Evolutionary conservation across 768 basidiomycete genomes (phyloP), one percentile per base, ranked within the genome.

Genomic region (Lactifluus volemus): DNA sequence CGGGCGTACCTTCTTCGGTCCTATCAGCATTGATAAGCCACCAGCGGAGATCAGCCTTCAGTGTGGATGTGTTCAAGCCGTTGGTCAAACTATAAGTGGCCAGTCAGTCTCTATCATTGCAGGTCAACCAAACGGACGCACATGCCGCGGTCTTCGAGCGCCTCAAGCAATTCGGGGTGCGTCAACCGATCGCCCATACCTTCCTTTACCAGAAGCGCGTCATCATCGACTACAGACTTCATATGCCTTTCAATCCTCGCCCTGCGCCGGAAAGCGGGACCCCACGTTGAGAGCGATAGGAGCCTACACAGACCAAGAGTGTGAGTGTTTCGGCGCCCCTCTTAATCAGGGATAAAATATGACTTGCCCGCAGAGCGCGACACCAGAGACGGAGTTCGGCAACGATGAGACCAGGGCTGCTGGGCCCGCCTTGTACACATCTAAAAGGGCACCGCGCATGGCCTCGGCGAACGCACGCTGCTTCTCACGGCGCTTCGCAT

Each of bases 101-200:
- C 12, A 39, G 19, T 63, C 25, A 55, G 48, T 17, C 15, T 55
- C 38, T 25, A 25, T 38, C 21, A 34, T 21, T 30, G 34, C 45
- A 34, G 32, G 9, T 25, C n/a, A n/a, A 11, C 4, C 5, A 19
- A 17, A 42, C 50, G 15, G 17, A 78, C 88, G 69, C 69, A 92
- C 90, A 91, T 78, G 67, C 87, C 91, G 61, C 91, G 84, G 70
- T 91, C 89, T 60, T 80, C 75, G 14, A 92, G 76, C 4, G 88
- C 85, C 58, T 88, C 81, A 32, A 77, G 74, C 6, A 91, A 73
- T 64, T 86, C 86, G 4, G 75, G 74, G 19, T 74, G 68, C 3
- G 81, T 80, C 49, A 93, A 70, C 36, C 70, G 67, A 25, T 72
- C 70, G 2, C 76, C 75, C 36, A 73, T 66, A 34, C 73, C 75